phyloP scores from a whole-genome alignment of 441 rosid species.

The Gossypium lobatum region DNA sequence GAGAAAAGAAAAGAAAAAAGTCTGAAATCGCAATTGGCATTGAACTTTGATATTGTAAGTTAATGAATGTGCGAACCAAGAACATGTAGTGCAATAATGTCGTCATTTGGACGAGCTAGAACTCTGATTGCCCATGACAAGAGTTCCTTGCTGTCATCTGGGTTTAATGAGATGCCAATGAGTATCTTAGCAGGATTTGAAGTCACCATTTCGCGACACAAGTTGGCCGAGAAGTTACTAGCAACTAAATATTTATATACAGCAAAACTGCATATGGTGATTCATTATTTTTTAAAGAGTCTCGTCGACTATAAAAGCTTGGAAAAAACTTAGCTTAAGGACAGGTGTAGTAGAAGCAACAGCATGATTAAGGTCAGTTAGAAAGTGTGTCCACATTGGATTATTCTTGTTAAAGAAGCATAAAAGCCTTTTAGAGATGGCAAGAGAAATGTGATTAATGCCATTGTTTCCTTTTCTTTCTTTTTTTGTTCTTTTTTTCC shows the following conservation, averaged over 20 bases:
- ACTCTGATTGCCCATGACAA: conserved; percentile 72
- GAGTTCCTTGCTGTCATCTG: conserved; percentile 48
- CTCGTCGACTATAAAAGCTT: conserved; percentile 13
- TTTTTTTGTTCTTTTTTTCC: background rate
- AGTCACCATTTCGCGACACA: conserved; percentile 28
- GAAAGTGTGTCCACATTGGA: conserved; percentile 32
- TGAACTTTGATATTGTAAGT: background rate
- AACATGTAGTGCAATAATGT: conserved; percentile 65
- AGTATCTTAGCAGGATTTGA: conserved; percentile 51
- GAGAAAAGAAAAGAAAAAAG: background rate
- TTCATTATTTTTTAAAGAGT: conserved; percentile 11
- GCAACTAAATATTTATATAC: background rate
- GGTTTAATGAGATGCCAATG: conserved; percentile 59
- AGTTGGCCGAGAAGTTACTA: conserved; percentile 5
- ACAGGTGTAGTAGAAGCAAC: background rate
- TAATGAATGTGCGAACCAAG: conserved; percentile 39
- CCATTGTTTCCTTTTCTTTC: background rate
- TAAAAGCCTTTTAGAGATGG: conserved; percentile 17
- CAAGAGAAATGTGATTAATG: conserved; percentile 11
- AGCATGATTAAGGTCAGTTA: conserved; percentile 49
- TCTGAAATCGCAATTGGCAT: background rate
- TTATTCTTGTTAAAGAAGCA: conserved; percentile 63
- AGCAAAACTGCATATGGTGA: background rate
- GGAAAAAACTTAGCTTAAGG: background rate
- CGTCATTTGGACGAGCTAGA: conserved; percentile 67